Base-by-base conservation (phyloP, 805 yeast genomes). In the Sugiyamaella marilandica region DNA sequence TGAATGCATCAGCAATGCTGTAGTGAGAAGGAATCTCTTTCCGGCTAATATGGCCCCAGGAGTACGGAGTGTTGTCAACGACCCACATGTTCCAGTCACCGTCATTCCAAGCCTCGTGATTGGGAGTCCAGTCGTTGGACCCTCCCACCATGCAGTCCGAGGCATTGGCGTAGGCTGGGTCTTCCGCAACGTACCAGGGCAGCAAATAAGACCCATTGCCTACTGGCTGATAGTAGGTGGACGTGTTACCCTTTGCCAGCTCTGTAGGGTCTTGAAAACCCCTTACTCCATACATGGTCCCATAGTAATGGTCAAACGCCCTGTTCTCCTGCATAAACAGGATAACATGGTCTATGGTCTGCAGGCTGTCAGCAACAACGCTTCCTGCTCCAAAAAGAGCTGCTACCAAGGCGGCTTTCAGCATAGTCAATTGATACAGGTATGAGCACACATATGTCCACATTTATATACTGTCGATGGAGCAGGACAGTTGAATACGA, bases 291-390 rank as follows among this genome's bases (percentile, higher is more conserved):
- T 65, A 58, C 62, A 62, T 55, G 3, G 65, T 50, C 2, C 63
- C 65, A 45, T 55, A 59, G 52, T 61, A 62, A 39, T 58, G 62
- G 50, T 62, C 62, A 49, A 61, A 62, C 31, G 65, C 62, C 33
- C 65, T 55, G 53, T 61, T 61, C 49, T 62, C 65, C 41, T 62
- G 65, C 65, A 62, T 62, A 49, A 61, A 57, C 44, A 52, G 39
- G 37, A 62, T 62, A 35, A 61, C 52, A 49, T 62, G 64, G 21
- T 45, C 39, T 41, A 56, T 54, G n/a, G 32, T 29, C 18, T 49
- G 24, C 37, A 50, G 50, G 19, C 36, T 44, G 41, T 32, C 55
- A 5, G 41, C 55, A 16, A 10, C 41, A 10, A 31, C 49, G 2
- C 47, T 37, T 36, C 39, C 55, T 50, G 43, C 43, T 16, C 43